Conservation (phyloP, 139 green algal species). For the Volvox africanus region DNA sequence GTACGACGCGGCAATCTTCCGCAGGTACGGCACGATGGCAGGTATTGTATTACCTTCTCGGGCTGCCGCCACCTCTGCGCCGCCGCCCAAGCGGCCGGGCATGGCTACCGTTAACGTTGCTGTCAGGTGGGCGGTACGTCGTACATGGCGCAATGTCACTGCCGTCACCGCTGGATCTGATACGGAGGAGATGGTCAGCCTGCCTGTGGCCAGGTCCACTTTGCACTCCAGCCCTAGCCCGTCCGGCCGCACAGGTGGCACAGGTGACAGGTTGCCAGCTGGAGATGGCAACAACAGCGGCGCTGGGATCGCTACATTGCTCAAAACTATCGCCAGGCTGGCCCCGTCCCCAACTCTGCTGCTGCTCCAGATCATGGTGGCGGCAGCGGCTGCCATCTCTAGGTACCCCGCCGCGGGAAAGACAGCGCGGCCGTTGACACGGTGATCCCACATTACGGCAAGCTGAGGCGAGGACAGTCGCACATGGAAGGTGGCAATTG, state of each 20-base stretch:
- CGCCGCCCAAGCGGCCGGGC: background rate
- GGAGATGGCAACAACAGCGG: constrained; percentile 44
- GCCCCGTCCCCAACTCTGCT: background rate
- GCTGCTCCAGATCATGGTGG: background rate
- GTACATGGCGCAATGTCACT: background rate
- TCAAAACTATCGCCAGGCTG: background rate
- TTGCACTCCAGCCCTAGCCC: constrained; percentile 4
- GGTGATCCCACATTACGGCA: constrained; percentile 52
- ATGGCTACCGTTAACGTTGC: background rate
- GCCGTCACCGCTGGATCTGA: background rate
- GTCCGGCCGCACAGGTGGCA: no score
- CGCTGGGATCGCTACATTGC: constrained; percentile 13
- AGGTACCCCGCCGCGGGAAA: constrained; percentile 53
- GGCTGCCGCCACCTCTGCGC: background rate
- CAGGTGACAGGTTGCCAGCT: no score
- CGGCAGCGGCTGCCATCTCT: constrained; percentile 44
- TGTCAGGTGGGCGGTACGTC: constrained; percentile 36
- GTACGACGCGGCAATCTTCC: background rate
- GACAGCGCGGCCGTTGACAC: constrained; percentile 23
- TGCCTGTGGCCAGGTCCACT: constrained; percentile 8
- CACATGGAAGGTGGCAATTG: constrained; percentile 3
- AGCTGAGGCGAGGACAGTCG: constrained; percentile 1
- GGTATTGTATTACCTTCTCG: background rate
- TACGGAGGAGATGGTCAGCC: background rate
- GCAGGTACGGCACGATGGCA: background rate